Evolutionary conservation across 2,329 filamentous ascomycete genomes (phyloP).

Genomic region (Penicillium sp.): DNA sequence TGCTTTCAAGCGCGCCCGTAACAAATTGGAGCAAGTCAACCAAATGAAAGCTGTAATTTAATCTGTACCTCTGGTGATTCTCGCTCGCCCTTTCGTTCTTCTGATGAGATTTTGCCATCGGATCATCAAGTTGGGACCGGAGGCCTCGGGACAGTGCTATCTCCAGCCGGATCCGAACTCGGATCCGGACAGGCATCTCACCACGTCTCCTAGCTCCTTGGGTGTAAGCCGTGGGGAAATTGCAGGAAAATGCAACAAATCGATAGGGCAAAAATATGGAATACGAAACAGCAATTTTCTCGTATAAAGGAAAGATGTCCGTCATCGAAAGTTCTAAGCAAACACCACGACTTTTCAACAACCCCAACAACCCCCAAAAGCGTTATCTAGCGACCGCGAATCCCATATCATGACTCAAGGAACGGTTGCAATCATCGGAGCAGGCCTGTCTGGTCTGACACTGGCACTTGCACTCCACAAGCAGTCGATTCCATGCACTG

Average conservation of each 20-base stretch:
- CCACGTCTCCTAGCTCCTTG: neutral
- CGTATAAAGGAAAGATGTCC: neutral
- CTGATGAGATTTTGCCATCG: too few relatives aligned
- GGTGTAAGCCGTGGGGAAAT: neutral
- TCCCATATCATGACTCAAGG: constrained; percentile 10
- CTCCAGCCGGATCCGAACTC: neutral
- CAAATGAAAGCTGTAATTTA: too few relatives aligned
- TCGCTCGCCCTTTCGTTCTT: too few relatives aligned
- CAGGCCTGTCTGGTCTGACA: constrained; percentile 55
- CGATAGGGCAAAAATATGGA: neutral
- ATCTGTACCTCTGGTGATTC: too few relatives aligned
- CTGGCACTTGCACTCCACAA: constrained; percentile 58
- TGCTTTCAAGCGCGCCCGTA: too few relatives aligned
- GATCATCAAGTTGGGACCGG: too few relatives aligned
- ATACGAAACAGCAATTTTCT: neutral
- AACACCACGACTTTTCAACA: neutral
- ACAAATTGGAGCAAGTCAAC: too few relatives aligned
- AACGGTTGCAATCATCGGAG: constrained; percentile 50
- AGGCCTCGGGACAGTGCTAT: neutral
- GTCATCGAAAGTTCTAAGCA: neutral
- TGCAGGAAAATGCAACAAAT: neutral
- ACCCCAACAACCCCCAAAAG: neutral
- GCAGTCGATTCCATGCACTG: constrained; percentile 50
- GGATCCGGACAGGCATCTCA: neutral
- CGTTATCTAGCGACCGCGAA: neutral